Percentiles rank a stretch among this genome's conserved stretches.
Evolutionary conservation across 1,139 yeast genomes (phyloP).

Genomic region (Hanseniaspora sp.): DNA sequence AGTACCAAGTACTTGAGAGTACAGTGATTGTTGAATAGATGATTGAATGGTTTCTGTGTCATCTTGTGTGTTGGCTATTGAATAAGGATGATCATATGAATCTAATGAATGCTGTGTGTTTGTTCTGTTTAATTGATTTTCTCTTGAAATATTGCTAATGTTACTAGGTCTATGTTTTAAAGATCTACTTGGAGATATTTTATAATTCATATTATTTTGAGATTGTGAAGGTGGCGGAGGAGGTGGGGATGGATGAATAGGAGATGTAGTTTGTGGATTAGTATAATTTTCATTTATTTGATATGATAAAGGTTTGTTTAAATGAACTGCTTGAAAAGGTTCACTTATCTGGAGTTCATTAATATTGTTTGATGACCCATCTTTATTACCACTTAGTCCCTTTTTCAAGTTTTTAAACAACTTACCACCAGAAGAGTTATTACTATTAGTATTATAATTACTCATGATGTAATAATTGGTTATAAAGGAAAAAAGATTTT

Average conservation of each 20-base stretch:
- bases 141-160: constrained; percentile 3
- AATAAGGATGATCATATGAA: constrained; percentile 17
- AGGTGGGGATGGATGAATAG: neutral
- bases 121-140: neutral
- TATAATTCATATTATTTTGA: neutral
- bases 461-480: neutral
- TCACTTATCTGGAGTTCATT: constrained; percentile 13
- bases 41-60: constrained; percentile 24
- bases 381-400: constrained; percentile 4
- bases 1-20: constrained; percentile 25
- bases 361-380: neutral
- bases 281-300: neutral
- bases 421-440: neutral
- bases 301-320: neutral
- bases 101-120: neutral
- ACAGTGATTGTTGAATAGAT: constrained; percentile 24
- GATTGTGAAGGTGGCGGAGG: too few relatives aligned
- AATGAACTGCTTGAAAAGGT: constrained; percentile 14
- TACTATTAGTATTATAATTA: neutral
- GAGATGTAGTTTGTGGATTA: neutral
- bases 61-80: constrained; percentile 18
- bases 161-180: constrained; percentile 18
- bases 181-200: constrained; percentile 22
- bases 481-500: too few relatives aligned
- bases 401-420: constrained; percentile 11